Percentiles rank a stretch among this genome's conserved stretches.
Conservation (phyloP, 345 rosid species). For the Eucalyptus virginea region DNA sequence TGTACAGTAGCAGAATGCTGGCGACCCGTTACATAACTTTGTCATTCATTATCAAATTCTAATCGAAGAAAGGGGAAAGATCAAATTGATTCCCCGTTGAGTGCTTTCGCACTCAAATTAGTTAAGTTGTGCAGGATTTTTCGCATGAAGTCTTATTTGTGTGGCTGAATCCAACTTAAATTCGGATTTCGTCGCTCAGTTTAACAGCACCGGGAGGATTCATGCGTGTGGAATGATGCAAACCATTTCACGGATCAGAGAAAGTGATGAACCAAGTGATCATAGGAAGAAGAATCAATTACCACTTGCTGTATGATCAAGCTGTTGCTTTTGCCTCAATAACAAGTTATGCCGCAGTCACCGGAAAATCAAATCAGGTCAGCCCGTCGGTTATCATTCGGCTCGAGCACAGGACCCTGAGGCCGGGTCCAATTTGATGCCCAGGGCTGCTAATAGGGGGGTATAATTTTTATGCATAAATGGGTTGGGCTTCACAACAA, state of each 20-base stretch:
- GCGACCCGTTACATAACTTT: not conserved
- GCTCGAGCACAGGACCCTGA: not conserved
- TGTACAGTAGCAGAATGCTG: not conserved
- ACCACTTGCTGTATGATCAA: not conserved
- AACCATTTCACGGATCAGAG: not conserved
- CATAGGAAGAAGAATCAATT: not conserved
- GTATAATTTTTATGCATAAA: fast-evolving
- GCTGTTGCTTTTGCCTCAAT: not conserved
- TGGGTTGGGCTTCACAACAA: not conserved
- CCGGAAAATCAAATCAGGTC: not conserved
- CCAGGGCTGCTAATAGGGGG: not conserved
- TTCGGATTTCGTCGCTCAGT: not conserved
- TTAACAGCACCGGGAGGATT: not conserved
- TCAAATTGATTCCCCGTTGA: not conserved
- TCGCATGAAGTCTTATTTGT: not conserved
- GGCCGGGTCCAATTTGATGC: not conserved
- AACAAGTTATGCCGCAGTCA: not conserved
- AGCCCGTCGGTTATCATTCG: not conserved
- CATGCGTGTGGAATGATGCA: not conserved
- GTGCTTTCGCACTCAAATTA: not conserved
- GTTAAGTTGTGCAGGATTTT: not conserved
- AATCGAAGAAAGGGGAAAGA: not conserved
- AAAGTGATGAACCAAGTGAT: not conserved
- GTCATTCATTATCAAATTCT: not conserved
- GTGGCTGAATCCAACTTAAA: not conserved